phyloP scores from a whole-genome alignment of 2,329 filamentous ascomycete species.

The Diplodia scrobiculata region DNA sequence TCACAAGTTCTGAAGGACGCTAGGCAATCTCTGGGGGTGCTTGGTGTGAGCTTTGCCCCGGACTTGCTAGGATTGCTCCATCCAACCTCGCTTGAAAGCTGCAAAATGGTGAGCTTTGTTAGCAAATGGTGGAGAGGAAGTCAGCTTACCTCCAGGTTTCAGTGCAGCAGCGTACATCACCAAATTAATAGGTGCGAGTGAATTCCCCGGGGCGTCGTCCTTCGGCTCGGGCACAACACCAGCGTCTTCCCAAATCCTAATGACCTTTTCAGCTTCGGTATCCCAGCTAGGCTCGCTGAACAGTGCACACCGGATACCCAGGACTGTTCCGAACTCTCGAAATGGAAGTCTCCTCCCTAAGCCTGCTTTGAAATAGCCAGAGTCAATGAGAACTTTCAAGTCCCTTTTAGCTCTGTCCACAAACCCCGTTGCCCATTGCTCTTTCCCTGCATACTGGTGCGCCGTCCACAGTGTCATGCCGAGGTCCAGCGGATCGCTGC shows the following conservation, averaged over 20 bases:
- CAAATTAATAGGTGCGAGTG: conserved; percentile 56
- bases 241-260: conserved; percentile 45
- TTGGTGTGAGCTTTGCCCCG: not conserved
- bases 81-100: conserved; percentile 4
- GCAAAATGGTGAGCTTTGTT: not conserved
- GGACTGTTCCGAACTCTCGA: conserved; percentile 33
- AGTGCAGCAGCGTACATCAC: conserved; percentile 62
- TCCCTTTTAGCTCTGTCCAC: conserved; percentile 29
- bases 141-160: conserved; percentile 57
- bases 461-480: conserved; percentile 63
- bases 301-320: conserved; percentile 32
- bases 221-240: conserved; percentile 29
- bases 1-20: not conserved
- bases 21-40: not conserved
- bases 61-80: not conserved
- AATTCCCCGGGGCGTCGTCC: conserved; percentile 37
- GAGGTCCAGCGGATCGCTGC: conserved; percentile 57
- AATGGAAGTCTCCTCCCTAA: conserved; percentile 32
- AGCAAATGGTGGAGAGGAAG: too few species aligned
- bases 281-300: not conserved
- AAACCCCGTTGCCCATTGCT: conserved; percentile 52
- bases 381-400: conserved; percentile 29
- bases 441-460: conserved; percentile 52
- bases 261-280: conserved; percentile 35
- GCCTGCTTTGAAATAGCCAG: conserved; percentile 23